Conservation (phyloP, 78 protist genomes). For the Cavenderia fasciculata region DNA sequence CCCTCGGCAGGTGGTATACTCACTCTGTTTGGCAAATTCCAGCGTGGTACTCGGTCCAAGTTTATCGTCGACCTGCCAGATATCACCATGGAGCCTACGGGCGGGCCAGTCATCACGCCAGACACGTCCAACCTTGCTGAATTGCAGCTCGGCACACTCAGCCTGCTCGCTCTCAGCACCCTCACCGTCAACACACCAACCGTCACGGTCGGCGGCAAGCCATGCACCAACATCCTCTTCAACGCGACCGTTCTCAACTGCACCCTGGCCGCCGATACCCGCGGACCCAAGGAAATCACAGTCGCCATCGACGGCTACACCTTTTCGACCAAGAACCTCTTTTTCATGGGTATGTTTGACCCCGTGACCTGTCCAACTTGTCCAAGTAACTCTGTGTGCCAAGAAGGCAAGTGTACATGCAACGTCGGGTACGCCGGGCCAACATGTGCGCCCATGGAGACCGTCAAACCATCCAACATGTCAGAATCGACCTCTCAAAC, state of each 20-base stretch:
- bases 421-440: background rate
- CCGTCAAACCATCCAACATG: no score
- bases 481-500: background rate
- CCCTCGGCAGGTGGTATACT: no score
- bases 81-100: no score
- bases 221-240: background rate
- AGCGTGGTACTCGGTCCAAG: no score
- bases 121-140: no score
- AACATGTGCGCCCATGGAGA: background rate
- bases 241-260: background rate
- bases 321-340: background rate
- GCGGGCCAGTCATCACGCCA: no score
- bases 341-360: no score
- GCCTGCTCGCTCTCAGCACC: no score
- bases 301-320: background rate
- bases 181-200: background rate
- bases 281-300: background rate
- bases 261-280: background rate
- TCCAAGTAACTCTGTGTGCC: slow-evolving; percentile 9
- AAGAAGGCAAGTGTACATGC: slow-evolving; percentile 10
- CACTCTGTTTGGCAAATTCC: no score
- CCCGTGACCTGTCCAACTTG: background rate
- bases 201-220: background rate
- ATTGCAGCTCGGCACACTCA: no score
- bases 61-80: no score